Conservation (phyloP, 2,329 filamentous ascomycete genomes). For the Magnaporthales sp. region DNA sequence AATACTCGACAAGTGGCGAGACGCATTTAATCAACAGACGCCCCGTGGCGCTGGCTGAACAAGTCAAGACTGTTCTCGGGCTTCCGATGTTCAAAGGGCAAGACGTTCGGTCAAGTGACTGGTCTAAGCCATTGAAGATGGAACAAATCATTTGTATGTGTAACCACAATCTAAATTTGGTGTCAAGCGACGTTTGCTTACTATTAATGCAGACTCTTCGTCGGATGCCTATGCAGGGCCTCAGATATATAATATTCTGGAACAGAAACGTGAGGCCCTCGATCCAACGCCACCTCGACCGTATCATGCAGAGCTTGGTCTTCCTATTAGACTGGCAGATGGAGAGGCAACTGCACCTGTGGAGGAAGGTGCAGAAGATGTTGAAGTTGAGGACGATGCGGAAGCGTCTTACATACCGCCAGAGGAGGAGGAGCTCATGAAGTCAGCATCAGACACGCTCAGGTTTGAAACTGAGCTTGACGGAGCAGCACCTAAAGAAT, state of each 20-base stretch:
- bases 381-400: slow-evolving; percentile 11
- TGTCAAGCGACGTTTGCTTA: slow-evolving; percentile 14
- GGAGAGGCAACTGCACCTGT: slow-evolving; percentile 21
- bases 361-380: slow-evolving; percentile 20
- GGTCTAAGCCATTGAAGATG: slow-evolving; percentile 53
- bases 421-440: slow-evolving; percentile 9
- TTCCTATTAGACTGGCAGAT: slow-evolving; percentile 50
- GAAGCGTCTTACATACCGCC: slow-evolving; percentile 8
- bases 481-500: not conserved
- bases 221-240: slow-evolving; percentile 75
- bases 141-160: slow-evolving; percentile 63
- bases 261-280: slow-evolving; percentile 57
- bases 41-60: slow-evolving; percentile 56
- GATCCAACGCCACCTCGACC: slow-evolving; percentile 65
- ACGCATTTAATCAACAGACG: slow-evolving; percentile 54
- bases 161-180: too few species aligned
- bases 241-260: slow-evolving; percentile 64
- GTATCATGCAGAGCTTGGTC: slow-evolving; percentile 54
- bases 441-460: slow-evolving; percentile 14
- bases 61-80: slow-evolving; percentile 62
- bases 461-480: slow-evolving; percentile 16
- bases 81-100: slow-evolving; percentile 68
- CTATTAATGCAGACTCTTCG: slow-evolving; percentile 52
- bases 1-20: slow-evolving; percentile 44
- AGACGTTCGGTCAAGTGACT: slow-evolving; percentile 64